phyloP scores from a whole-genome alignment of 2,329 filamentous ascomycete genomes.

The Phoma herbarum region DNA sequence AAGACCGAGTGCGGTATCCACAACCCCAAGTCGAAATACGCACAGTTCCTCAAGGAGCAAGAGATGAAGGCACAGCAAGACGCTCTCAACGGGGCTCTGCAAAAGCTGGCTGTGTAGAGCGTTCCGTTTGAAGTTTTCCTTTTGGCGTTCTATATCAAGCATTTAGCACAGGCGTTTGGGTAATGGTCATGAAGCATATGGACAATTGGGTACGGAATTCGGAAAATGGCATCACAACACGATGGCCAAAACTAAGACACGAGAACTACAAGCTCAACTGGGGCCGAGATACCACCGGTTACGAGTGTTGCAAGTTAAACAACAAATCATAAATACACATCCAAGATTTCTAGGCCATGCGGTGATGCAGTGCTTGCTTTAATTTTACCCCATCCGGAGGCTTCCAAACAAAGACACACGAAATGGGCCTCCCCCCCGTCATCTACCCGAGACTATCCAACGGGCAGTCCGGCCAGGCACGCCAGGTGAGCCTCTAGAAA shows the following conservation, averaged over 20 bases:
- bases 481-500: slow-evolving; percentile 27
- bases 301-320: slow-evolving; percentile 13
- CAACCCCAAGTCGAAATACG: slow-evolving; percentile 95
- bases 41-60: slow-evolving; percentile 79
- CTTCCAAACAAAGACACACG: slow-evolving; percentile 4
- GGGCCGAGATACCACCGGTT: slow-evolving; percentile 37
- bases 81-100: slow-evolving; percentile 41
- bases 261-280: slow-evolving; percentile 21
- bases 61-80: slow-evolving; percentile 66
- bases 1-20: slow-evolving; percentile 99
- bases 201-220: slow-evolving; percentile 7
- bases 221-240: slow-evolving; percentile 9
- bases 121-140: slow-evolving; percentile 28
- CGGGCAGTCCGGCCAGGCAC: slow-evolving; percentile 5
- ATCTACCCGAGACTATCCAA: slow-evolving; percentile 5
- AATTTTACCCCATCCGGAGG: slow-evolving; percentile 18
- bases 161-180: slow-evolving; percentile 54
- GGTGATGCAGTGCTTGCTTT: slow-evolving; percentile 8
- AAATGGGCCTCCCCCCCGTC: slow-evolving; percentile 12
- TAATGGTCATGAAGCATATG: slow-evolving; percentile 25
- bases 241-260: slow-evolving; percentile 1
- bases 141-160: slow-evolving; percentile 40
- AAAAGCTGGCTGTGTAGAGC: slow-evolving; percentile 38
- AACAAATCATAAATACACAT: slow-evolving; percentile 6
- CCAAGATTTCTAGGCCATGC: slow-evolving; percentile 1